Evolutionary conservation across 179 eudicot genomes (phyloP), one percentile per base, ranked within the genome.

Genomic region (Corrigiola litoralis): DNA sequence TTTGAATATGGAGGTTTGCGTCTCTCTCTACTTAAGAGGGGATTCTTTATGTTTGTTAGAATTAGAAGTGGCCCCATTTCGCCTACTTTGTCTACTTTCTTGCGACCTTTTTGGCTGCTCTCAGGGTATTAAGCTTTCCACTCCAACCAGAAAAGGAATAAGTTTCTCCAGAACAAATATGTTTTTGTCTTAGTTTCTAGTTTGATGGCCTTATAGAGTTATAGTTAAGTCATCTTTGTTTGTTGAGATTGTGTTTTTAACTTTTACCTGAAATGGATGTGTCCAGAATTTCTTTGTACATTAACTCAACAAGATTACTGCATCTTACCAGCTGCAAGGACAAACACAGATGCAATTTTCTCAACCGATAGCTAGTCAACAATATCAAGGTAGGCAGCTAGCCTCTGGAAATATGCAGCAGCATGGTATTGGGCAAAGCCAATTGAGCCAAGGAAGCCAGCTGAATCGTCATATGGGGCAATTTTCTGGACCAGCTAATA

Each of bases 401-500:
- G 63, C 90, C 52, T 51, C 85, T 68, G 95, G 88, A 63, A 70
- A 80, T 49, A 73, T 94, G 66, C 97, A 85, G 66, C 97, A 85
- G 72, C 95, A 87, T 68, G 87, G 84, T 52, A 81, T 90, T 50
- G 89, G 88, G 56, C 96, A 88, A 78, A 84, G 76, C 77, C 97
- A 88, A 77, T 82, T 95, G 24, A 87, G 49, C 82, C 99, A 91
- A 75, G 97, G 90, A 68, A 88, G 74, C 79, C 99, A 91, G 84
- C 75, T 95, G 77, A 91, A 82, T 81, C 97, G 97, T 49, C 99
- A 92, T 51, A 73, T 88, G 57, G 89, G 86, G 60, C 97, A 94
- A 78, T 90, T 86, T 77, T 73, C 97, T 33, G 85, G 84, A 73
- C 66, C 87, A 49, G 95, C 95, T 64, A 94, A 88, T 79, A 88